These are phyloP conservation scores for Saksenaea oblongispora DNA, from an alignment of 371 early-diverging fungal species.

Conservation along the genomic window DNA sequence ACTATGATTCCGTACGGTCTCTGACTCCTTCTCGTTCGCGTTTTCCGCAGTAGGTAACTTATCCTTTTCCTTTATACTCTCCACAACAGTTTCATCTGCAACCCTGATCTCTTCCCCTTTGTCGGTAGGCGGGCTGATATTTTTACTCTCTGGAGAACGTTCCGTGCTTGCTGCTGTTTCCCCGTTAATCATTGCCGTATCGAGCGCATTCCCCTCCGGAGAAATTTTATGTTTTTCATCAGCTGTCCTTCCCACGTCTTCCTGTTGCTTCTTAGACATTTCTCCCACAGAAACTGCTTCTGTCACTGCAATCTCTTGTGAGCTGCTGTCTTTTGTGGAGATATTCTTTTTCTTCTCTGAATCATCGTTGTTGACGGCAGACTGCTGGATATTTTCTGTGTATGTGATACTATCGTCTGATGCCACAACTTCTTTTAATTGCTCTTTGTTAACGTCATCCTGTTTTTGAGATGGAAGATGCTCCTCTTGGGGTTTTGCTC, in stretches of 20 bases:
- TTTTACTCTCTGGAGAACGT: no score
- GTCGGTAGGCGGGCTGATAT: background rate
- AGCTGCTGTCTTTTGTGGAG: background rate
- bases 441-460: background rate
- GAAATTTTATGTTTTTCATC: background rate
- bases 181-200: no score
- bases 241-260: background rate
- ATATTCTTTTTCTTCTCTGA: background rate
- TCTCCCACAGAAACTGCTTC: background rate
- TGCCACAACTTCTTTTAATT: background rate
- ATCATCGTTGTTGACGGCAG: background rate
- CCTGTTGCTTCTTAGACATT: background rate
- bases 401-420: background rate
- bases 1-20: background rate
- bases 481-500: background rate
- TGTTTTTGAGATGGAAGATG: background rate
- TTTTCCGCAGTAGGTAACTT: background rate
- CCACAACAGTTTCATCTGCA: background rate
- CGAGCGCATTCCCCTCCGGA: background rate
- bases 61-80: background rate
- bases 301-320: background rate
- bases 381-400: no score
- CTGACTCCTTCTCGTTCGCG: background rate
- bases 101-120: background rate
- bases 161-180: no score